Percentiles rank a stretch among this genome's conserved stretches.
phyloP scores from a whole-genome alignment of 345 rosid genomes.

The Eucalyptus fibrosa region DNA sequence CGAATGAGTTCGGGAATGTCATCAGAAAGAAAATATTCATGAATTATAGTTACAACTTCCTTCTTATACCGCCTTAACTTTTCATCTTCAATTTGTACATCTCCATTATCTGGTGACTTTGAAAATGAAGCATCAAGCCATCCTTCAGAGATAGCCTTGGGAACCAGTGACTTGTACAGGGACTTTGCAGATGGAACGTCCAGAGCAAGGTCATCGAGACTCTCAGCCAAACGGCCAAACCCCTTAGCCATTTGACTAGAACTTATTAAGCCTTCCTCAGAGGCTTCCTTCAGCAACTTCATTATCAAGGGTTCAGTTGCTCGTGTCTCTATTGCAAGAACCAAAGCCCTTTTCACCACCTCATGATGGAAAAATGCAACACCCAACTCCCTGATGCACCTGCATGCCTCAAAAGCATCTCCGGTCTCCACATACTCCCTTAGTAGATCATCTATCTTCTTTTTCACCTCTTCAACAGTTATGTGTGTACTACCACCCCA shows the following conservation, averaged over 20 bases:
- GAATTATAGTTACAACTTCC: conserved; percentile 72
- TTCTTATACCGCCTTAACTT: conserved; percentile 60
- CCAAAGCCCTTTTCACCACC: conserved; percentile 95
- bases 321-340: conserved; percentile 75
- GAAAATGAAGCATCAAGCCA: conserved; percentile 74
- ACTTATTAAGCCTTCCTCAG: conserved; percentile 91
- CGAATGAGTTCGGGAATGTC: conserved; percentile 93
- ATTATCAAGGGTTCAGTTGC: conserved; percentile 51
- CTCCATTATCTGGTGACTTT: conserved; percentile 28
- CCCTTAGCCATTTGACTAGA: conserved; percentile 96
- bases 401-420: conserved; percentile 88
- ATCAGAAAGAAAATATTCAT: conserved; percentile 93
- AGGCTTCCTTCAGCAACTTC: conserved; percentile 79
- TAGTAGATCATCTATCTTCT: conserved; percentile 68
- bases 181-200: conserved; percentile 82
- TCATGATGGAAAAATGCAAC: conserved; percentile 95
- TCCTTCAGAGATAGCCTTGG: conserved; percentile 71
- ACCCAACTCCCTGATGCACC: conserved; percentile 87
- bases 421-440: conserved; percentile 83
- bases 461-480: conserved; percentile 93
- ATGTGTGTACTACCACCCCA: conserved; percentile 98
- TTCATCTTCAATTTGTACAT: conserved; percentile 20
- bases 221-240: conserved; percentile 68
- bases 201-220: conserved; percentile 93
- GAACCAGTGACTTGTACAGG: conserved; percentile 45